Evolutionary conservation across 176 grass and related monocot species (phyloP).

Genomic region (Oryza glaberrima): DNA sequence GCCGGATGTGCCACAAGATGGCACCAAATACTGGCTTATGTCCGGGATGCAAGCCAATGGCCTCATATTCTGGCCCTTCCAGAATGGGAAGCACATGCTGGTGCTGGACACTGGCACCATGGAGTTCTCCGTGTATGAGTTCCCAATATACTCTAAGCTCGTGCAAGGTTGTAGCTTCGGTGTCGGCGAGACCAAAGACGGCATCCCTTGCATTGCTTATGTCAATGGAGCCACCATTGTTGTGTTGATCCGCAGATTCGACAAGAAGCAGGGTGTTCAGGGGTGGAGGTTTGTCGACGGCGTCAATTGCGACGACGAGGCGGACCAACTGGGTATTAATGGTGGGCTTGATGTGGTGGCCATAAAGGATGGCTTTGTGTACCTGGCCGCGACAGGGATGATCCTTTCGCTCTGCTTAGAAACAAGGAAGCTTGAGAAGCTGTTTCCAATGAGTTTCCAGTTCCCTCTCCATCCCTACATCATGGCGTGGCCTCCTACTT

Average conservation of each 20-base stretch:
- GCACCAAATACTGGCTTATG: background rate
- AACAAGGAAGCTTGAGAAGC: constrained; percentile 17
- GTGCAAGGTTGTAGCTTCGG: too few species aligned
- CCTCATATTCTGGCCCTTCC: background rate
- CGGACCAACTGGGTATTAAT: background rate
- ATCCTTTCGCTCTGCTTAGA: constrained; percentile 15
- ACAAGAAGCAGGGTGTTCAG: too few species aligned
- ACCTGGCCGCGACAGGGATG: constrained; percentile 15
- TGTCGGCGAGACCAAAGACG: too few species aligned
- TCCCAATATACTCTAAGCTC: too few species aligned
- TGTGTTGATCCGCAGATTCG: too few species aligned
- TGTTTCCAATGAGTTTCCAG: background rate
- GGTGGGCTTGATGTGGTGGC: background rate
- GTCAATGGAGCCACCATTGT: too few species aligned
- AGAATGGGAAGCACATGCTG: background rate
- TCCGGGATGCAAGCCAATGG: background rate
- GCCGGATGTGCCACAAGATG: background rate
- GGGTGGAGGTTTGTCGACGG: too few species aligned
- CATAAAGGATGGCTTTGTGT: constrained; percentile 2
- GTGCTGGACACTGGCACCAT: background rate
- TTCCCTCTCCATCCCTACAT: background rate
- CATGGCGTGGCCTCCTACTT: constrained; percentile 35
- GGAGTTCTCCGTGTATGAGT: background rate
- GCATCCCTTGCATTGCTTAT: too few species aligned
- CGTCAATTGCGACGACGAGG: background rate